These are phyloP conservation scores for Podospora pseudocomata DNA, from an alignment of 495 filamentous ascomycete genomes.

Conservation along the genomic window DNA sequence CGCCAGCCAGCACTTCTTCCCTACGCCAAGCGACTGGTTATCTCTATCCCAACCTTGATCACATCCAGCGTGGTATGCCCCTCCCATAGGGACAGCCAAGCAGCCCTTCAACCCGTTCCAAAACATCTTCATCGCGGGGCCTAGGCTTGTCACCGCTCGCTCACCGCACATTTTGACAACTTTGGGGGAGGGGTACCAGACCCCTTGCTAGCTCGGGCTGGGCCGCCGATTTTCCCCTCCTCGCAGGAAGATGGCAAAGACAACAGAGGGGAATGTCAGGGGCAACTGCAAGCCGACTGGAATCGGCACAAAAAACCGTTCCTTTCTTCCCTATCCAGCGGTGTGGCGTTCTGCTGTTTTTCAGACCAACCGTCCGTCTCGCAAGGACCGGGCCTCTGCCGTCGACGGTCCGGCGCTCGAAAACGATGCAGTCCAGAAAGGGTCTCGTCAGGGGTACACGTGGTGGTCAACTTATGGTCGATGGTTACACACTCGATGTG, in stretches of 20 bases:
- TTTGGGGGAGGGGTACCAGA: constrained; percentile 6
- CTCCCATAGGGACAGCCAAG: constrained; percentile 5
- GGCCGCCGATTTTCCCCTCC: constrained; percentile 9
- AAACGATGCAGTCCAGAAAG: constrained; percentile 7
- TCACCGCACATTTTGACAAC: constrained; percentile 21
- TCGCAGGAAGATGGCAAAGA: constrained; percentile 4
- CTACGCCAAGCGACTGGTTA: neutral
- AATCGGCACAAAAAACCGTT: neutral
- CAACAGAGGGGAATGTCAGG: constrained; percentile 10
- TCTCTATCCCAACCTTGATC: neutral
- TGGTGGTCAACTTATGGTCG: constrained; percentile 19
- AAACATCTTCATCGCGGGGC: neutral
- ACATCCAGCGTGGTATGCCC: neutral
- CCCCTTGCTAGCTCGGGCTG: constrained; percentile 15
- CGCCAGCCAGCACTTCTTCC: neutral
- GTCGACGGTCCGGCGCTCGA: constrained; percentile 8
- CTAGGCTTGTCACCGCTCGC: constrained; percentile 8
- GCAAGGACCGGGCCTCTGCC: constrained; percentile 14
- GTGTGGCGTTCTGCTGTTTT: neutral
- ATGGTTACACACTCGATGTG: neutral
- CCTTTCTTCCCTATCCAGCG: neutral
- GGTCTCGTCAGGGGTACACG: constrained; percentile 23
- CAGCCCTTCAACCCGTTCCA: neutral
- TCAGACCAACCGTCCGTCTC: constrained; percentile 3
- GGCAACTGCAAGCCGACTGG: constrained; percentile 11